Evolutionary conservation across 2,329 filamentous ascomycete species (phyloP), one percentile per base, ranked within the genome.

Genomic region (Fusarium sublunatum): DNA sequence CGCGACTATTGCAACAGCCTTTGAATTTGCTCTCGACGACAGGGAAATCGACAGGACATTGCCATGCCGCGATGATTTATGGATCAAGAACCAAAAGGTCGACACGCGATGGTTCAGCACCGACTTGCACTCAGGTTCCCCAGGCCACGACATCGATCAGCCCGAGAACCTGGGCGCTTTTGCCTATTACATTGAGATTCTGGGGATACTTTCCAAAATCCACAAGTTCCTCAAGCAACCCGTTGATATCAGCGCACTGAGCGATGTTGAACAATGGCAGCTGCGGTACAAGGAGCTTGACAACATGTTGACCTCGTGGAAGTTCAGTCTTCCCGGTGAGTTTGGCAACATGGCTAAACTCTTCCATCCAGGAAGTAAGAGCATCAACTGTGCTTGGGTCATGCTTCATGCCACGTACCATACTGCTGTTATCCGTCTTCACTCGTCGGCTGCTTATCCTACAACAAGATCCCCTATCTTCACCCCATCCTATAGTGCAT

Each of bases 341-440:
- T 96, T 94, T 75, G 88, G 91, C 24, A 94, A 95, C 75, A 91
- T 93, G 79, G 86, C 89, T 42, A 90, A 91, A 61, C 78, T 96
- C 1, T 92, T 93, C 72, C 88, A 88, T 61, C 84, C 87, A 1
- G 86, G 86, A 6, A 85, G 84, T 69, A 92, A 91, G 74, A 84
- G 84, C 38, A 80, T 93, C 43, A 92, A 91, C 72, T 92, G 91
- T 73, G 90, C 89, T 48, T 93, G 93, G 90, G 88, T 97, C 46
- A 96, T 96, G 89, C 82, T 97, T 28, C 93, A 97, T 73, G 90
- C 91, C 5, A 93, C 92, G 1, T 96, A 93, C 71, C 91, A 96
- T 75, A 96, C 92, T 1, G 91, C 93, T 41, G 88, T 96, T 8
- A 96, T 97, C 68, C 88, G 93, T 32, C 83, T 97, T 24, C 93